These are phyloP conservation scores for Ustilago xerochloae DNA, from an alignment of 1,284 basidiomycete species.

Conservation along the genomic window DNA sequence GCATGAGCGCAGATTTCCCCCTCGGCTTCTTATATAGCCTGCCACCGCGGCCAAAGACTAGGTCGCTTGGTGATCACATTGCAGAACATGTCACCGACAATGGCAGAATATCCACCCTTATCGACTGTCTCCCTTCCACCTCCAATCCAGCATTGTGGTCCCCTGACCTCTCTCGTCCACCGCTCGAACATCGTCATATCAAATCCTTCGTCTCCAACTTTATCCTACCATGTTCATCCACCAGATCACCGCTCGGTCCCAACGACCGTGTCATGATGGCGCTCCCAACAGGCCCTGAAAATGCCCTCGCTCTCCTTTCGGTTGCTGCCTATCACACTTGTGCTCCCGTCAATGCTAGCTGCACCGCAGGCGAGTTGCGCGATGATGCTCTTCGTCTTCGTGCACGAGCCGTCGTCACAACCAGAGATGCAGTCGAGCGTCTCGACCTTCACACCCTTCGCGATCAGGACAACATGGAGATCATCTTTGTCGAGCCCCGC, in stretches of 20 bases:
- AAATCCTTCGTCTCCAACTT: slow-evolving; percentile 62
- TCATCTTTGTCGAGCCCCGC: slow-evolving; percentile 64
- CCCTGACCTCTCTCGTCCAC: slow-evolving; percentile 63
- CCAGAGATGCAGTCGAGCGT: slow-evolving; percentile 62
- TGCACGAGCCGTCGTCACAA: slow-evolving; percentile 65
- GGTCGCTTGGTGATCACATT: slow-evolving; percentile 65
- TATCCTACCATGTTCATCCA: slow-evolving; percentile 52
- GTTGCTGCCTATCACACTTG: slow-evolving; percentile 66
- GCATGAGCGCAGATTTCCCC: slow-evolving; percentile 59
- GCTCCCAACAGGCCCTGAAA: slow-evolving; percentile 66
- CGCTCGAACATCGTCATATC: slow-evolving; percentile 63
- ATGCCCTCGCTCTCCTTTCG: slow-evolving; percentile 63
- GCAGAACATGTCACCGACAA: slow-evolving; percentile 66
- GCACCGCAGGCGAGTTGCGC: slow-evolving; percentile 65
- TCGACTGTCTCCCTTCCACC: slow-evolving; percentile 64
- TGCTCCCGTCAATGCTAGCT: slow-evolving; percentile 66
- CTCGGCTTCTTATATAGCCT: slow-evolving; percentile 63
- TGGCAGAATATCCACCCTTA: slow-evolving; percentile 57
- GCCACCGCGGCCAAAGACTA: slow-evolving; percentile 50
- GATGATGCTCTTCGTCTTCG: slow-evolving; percentile 67
- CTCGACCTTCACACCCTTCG: slow-evolving; percentile 56
- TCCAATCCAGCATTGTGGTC: slow-evolving; percentile 65
- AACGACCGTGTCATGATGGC: slow-evolving; percentile 68
- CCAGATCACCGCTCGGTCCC: slow-evolving; percentile 45
- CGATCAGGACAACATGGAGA: slow-evolving; percentile 64